Conservation (phyloP, 768 basidiomycete genomes). For the Cyclocybe cylindracea region DNA sequence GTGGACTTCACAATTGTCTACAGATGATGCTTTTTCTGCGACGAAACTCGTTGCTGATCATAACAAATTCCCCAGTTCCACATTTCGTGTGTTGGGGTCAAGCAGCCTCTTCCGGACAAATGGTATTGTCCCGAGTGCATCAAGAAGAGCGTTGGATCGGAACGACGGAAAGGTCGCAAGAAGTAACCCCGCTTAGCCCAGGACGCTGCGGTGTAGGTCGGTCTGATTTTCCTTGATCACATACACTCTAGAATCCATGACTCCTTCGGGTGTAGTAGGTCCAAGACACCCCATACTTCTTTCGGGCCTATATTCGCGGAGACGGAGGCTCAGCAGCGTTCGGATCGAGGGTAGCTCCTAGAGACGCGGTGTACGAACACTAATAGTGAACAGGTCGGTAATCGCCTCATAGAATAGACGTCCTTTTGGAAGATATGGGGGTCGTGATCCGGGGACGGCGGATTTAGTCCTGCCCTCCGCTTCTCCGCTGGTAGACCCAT, state of each 20-base stretch:
- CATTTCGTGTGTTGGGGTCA: slow-evolving; percentile 57
- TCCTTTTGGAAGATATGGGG: too few species aligned
- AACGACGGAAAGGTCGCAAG: slow-evolving; percentile 40
- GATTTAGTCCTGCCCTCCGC: too few species aligned
- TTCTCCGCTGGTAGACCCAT: too few species aligned
- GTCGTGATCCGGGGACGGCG: too few species aligned
- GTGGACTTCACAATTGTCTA: slow-evolving; percentile 16
- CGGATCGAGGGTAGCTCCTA: too few species aligned
- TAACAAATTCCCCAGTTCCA: slow-evolving; percentile 46
- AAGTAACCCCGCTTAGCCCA: slow-evolving; percentile 21
- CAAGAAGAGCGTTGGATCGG: slow-evolving; percentile 28
- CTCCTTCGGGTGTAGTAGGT: too few species aligned
- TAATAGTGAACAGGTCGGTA: too few species aligned
- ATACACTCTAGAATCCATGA: background rate
- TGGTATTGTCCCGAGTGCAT: slow-evolving; percentile 59
- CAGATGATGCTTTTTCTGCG: background rate
- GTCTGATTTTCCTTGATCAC: slow-evolving; percentile 2
- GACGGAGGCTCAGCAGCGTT: too few species aligned
- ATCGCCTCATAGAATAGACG: too few species aligned
- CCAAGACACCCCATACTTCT: too few species aligned
- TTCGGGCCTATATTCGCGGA: too few species aligned
- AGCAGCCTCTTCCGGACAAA: slow-evolving; percentile 45
- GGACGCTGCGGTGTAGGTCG: background rate
- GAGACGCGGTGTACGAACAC: too few species aligned
- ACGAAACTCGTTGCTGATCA: background rate